Evolutionary conservation across 441 rosid species (phyloP), one percentile per base, ranked within the genome.

Genomic region (Bruguiera hainesii): DNA sequence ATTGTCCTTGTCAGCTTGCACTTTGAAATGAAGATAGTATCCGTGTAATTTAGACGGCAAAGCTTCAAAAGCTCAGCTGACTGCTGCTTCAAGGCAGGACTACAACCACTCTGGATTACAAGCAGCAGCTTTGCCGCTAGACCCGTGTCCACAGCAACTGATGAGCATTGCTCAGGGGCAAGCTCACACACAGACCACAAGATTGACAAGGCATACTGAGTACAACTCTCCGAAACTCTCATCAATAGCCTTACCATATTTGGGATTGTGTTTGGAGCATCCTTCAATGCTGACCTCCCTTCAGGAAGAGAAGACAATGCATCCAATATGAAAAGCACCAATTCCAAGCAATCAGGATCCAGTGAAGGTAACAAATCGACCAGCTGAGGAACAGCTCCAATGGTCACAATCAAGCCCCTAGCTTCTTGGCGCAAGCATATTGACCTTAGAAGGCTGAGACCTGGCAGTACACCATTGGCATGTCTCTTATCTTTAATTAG

Each of bases 1-100:
- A 93, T 83, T 2, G 94, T 90, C 71, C 87, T 85, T 31, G 92
- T 90, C 71, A 93, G 94, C 86, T 83, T 90, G 71, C 98, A 93
- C 76, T 90, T 93, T 60, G 97, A 93, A 64, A 93, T 89, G 81
- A 90, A 88, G 61, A 79, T 76, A 0, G 94, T 78, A 56, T 80
- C 85, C 0, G 94, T 74, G 77, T 89, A 90, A 85, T 90, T 88
- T 50, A 87, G 81, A 80, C 97, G 85, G 72, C 97, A 90, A 20
- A 93, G 74, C 76, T 90, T 93, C 70, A 93, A 81, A 21, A 93
- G 84, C 87, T 93, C 97, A 0, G 93, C 86, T 0, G 98, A 81
- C 30, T 79, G 73, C 74, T 93, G 98, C 88, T 93, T 93, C 76
- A 93, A 55, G 1, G 68, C 78, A 0, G 87, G 88, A 78, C 76